A percentile compares a stretch with the other conserved stretches of the same genome.
phyloP scores from a whole-genome alignment of 768 basidiomycete species.

The Mycena capillaripes region DNA sequence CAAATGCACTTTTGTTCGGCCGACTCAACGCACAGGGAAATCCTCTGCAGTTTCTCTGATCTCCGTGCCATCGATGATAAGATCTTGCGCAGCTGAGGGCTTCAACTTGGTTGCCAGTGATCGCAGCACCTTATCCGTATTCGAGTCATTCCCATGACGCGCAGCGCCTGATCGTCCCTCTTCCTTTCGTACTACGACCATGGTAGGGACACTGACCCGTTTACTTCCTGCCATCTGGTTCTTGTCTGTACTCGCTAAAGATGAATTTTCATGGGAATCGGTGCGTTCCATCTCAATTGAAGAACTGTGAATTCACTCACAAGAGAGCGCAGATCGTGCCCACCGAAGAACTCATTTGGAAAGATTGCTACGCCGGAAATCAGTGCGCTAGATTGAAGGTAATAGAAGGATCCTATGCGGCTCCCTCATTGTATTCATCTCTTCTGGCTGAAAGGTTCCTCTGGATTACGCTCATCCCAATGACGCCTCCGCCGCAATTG shows the following conservation, averaged over 20 bases:
- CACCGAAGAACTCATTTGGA: slow-evolving; percentile 22
- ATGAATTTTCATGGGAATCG: slow-evolving; percentile 19
- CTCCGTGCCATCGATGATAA: too few relatives aligned
- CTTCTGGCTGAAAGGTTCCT: slow-evolving; percentile 29
- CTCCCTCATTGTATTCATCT: neutral
- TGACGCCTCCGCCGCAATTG: slow-evolving; percentile 30
- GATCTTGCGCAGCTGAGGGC: too few relatives aligned
- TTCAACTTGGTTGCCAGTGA: too few relatives aligned
- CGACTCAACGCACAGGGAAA: too few relatives aligned
- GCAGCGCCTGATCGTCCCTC: too few relatives aligned
- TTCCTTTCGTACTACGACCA: too few relatives aligned
- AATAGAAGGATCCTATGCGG: neutral
- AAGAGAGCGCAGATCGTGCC: slow-evolving; percentile 2
- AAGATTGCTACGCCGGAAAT: slow-evolving; percentile 7
- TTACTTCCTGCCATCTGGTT: slow-evolving; percentile 3
- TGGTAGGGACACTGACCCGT: too few relatives aligned
- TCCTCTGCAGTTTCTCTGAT: too few relatives aligned
- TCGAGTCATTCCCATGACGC: too few relatives aligned
- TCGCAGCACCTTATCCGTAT: too few relatives aligned
- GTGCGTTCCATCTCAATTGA: neutral
- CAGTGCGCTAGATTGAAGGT: slow-evolving; percentile 32
- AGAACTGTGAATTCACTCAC: too few relatives aligned
- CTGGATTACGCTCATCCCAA: slow-evolving; percentile 35
- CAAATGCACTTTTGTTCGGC: too few relatives aligned
- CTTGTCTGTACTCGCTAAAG: neutral